Percentiles rank a stretch among this genome's conserved stretches.
phyloP scores from a whole-genome alignment of 1,139 yeast genomes.

The Geotrichum restrictum region DNA sequence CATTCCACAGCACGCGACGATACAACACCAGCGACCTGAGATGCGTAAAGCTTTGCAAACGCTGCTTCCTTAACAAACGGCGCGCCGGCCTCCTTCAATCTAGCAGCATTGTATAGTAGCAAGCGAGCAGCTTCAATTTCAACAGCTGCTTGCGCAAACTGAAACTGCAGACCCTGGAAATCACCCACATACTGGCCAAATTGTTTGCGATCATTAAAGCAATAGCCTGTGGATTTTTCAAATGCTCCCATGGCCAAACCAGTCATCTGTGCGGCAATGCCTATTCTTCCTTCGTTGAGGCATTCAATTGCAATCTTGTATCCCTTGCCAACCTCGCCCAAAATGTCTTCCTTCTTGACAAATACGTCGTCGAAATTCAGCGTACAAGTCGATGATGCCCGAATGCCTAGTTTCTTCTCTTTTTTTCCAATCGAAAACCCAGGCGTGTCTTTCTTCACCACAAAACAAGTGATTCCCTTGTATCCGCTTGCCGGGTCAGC shows the following conservation, averaged over 20 bases:
- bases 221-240: conserved; percentile 42
- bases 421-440: conserved; percentile 45
- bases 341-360: conserved; percentile 43
- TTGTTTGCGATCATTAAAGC: conserved; percentile 43
- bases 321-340: conserved; percentile 46
- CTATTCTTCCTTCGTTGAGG: conserved; percentile 46
- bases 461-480: conserved; percentile 46
- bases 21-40: conserved; percentile 43
- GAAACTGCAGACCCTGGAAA: conserved; percentile 48
- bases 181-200: conserved; percentile 45
- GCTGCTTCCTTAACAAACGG: conserved; percentile 46
- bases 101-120: conserved; percentile 45
- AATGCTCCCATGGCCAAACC: conserved; percentile 47
- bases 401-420: conserved; percentile 46
- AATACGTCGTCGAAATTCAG: conserved; percentile 42
- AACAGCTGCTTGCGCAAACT: conserved; percentile 46
- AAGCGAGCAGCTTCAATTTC: conserved; percentile 46
- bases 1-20: conserved; percentile 45
- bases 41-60: conserved; percentile 45
- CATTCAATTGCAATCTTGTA: conserved; percentile 47
- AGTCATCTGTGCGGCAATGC: conserved; percentile 47
- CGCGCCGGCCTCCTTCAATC: conserved; percentile 44
- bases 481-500: conserved; percentile 44
- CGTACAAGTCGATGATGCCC: conserved; percentile 46
- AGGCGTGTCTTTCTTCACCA: conserved; percentile 40